Evolutionary conservation across 331 rosid species (phyloP).

Genomic region (Erythrophleum ivorense): DNA sequence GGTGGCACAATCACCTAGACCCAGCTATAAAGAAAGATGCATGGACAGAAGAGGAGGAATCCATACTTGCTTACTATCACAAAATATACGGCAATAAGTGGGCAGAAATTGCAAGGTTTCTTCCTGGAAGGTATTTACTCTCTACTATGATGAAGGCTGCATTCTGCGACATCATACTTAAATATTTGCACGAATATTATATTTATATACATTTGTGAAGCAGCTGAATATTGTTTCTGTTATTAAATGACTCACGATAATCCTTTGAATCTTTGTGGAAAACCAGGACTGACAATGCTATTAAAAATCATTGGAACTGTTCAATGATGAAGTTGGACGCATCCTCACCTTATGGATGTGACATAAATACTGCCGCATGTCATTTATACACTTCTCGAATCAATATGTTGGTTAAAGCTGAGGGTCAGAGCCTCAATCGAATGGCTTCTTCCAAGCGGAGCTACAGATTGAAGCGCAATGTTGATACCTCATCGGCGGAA

Average conservation of each 20-base stretch:
- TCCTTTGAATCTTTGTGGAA: background rate
- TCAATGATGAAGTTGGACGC: slow-evolving; percentile 51
- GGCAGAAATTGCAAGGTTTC: slow-evolving; percentile 70
- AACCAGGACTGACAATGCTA: slow-evolving; percentile 69
- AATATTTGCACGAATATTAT: background rate
- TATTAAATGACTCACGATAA: slow-evolving; percentile 19
- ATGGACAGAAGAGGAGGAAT: slow-evolving; percentile 70
- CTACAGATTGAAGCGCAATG: slow-evolving; percentile 14
- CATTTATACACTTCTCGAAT: slow-evolving; percentile 13
- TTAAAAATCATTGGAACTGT: slow-evolving; percentile 75
- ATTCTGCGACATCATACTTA: background rate
- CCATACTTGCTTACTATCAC: slow-evolving; percentile 50
- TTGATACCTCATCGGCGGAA: slow-evolving; percentile 34
- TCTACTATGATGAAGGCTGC: background rate
- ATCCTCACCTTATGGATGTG: slow-evolving; percentile 43
- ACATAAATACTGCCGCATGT: slow-evolving; percentile 8
- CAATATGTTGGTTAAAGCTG: slow-evolving; percentile 20
- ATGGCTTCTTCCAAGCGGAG: slow-evolving; percentile 38
- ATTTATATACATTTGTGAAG: slow-evolving; percentile 17
- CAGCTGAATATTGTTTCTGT: background rate
- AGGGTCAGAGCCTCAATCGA: slow-evolving; percentile 31
- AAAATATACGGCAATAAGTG: slow-evolving; percentile 67
- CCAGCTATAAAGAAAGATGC: slow-evolving; percentile 62
- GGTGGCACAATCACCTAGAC: slow-evolving; percentile 75
- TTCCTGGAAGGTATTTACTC: slow-evolving; percentile 71